A percentile compares a stretch with the other conserved stretches of the same genome.
Conservation (phyloP, 1,284 basidiomycete genomes). For the Malassezia nana region DNA sequence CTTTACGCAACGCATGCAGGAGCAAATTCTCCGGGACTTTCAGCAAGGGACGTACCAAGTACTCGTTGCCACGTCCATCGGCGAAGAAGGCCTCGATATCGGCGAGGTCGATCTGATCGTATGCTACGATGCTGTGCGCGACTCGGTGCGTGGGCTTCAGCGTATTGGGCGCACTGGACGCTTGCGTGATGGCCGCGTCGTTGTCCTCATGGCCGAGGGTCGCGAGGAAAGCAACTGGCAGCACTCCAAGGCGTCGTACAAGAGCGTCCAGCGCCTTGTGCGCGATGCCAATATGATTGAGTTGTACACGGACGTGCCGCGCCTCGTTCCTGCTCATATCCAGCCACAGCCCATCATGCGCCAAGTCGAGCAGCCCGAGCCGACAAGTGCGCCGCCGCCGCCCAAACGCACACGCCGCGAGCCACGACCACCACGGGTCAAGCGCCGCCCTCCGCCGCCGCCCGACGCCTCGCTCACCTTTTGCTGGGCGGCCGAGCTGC, state of each 20-base stretch:
- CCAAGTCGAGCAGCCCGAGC: constrained; percentile 54
- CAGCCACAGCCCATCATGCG: constrained; percentile 71
- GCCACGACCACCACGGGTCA: constrained; percentile 14
- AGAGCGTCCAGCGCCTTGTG: constrained; percentile 79
- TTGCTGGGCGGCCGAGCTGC: constrained; percentile 33
- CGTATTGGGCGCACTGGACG: constrained; percentile 90
- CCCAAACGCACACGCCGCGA: constrained; percentile 23
- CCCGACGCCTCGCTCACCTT: constrained; percentile 28
- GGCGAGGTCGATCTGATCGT: constrained; percentile 96
- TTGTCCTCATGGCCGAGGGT: constrained; percentile 81
- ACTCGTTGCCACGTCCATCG: constrained; percentile 89
- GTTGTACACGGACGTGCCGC: constrained; percentile 79
- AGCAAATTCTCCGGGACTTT: constrained; percentile 77
- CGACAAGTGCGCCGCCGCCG: constrained; percentile 29
- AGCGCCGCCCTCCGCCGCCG: constrained; percentile 26
- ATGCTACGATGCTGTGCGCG: constrained; percentile 93
- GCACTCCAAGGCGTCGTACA: constrained; percentile 76
- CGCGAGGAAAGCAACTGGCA: constrained; percentile 87
- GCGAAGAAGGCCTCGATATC: constrained; percentile 98
- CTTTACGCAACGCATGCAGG: constrained; percentile 79
- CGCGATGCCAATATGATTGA: constrained; percentile 74
- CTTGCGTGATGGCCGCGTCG: constrained; percentile 77
- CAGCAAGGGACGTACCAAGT: constrained; percentile 80
- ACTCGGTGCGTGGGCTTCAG: constrained; percentile 89
- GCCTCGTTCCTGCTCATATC: constrained; percentile 68